Conservation (phyloP, 2,329 filamentous ascomycete genomes). For the Monosporascus sp. region DNA sequence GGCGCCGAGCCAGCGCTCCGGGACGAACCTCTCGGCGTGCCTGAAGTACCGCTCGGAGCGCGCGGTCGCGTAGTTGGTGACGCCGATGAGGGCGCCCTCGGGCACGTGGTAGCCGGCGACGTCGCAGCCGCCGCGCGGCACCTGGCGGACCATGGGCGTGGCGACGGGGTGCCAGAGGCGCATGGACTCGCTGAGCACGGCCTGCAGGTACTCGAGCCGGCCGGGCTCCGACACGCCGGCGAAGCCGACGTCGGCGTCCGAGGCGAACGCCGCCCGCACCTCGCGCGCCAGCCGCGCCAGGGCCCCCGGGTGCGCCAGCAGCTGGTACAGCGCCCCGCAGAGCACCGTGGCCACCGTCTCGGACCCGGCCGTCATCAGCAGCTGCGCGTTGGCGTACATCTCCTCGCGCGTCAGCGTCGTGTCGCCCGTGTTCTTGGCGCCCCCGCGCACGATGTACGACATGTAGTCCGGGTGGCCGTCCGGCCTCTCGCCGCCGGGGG, state of each 20-base stretch:
- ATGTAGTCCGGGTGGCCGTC: constrained; percentile 15
- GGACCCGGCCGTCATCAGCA: constrained; percentile 12
- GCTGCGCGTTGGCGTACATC: constrained; percentile 15
- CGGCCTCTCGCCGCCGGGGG: constrained; percentile 7
- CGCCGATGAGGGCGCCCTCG: constrained; percentile 10
- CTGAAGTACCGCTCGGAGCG: constrained; percentile 10
- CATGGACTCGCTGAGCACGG: constrained; percentile 13
- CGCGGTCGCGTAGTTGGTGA: constrained; percentile 12
- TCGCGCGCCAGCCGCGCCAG: constrained; percentile 6
- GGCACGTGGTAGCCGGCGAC: constrained; percentile 14
- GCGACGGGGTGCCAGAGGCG: constrained; percentile 13
- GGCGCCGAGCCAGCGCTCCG: constrained; percentile 17
- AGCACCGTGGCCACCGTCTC: constrained; percentile 14
- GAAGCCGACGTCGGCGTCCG: constrained; percentile 7
- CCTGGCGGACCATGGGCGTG: constrained; percentile 11
- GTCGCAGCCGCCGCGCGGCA: constrained; percentile 8
- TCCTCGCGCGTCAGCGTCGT: constrained; percentile 10
- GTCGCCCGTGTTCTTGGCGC: constrained; percentile 4
- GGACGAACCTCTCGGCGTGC: constrained; percentile 13
- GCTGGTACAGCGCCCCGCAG: constrained; percentile 7
- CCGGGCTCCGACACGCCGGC: constrained; percentile 2
- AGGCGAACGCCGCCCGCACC: constrained; percentile 10
- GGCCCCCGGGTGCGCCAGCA: constrained; percentile 8
- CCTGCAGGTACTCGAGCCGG: constrained; percentile 10
- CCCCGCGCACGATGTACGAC: constrained; percentile 10